Conservation (phyloP, 371 early-diverging fungal species). For the Haplosporangium sp. region DNA sequence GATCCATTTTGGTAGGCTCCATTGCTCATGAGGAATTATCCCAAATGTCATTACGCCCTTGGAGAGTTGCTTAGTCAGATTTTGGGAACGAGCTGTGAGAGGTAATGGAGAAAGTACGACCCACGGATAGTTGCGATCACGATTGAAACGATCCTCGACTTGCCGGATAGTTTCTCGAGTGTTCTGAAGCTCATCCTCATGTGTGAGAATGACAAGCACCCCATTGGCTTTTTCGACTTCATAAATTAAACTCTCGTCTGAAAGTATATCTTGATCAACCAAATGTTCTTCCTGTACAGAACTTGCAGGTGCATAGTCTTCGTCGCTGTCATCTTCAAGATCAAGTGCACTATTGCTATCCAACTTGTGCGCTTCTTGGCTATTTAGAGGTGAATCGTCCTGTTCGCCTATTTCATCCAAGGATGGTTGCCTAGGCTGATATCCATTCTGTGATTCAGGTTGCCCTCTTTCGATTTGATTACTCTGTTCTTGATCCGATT, state of each 20-base stretch:
- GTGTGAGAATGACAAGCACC: constrained; percentile 68
- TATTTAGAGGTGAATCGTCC: neutral
- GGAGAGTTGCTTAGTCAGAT: constrained; percentile 41
- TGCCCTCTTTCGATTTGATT: no score
- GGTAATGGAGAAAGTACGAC: constrained; percentile 59
- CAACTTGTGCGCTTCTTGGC: neutral
- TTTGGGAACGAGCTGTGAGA: constrained; percentile 54
- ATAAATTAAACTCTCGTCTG: neutral
- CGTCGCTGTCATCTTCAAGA: neutral
- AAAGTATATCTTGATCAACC: neutral
- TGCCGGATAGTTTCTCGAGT: constrained; percentile 58
- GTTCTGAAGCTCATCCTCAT: constrained; percentile 65
- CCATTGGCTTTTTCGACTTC: constrained; percentile 66
- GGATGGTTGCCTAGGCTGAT: neutral
- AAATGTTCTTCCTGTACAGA: neutral
- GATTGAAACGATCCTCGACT: constrained; percentile 64
- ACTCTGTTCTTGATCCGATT: no score
- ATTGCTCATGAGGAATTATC: constrained; percentile 57
- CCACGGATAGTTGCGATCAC: constrained; percentile 61
- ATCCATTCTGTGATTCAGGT: neutral
- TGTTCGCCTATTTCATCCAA: neutral
- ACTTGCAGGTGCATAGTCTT: neutral
- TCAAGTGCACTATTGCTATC: neutral
- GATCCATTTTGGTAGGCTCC: constrained; percentile 62
- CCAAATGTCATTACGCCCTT: constrained; percentile 58